These are phyloP conservation scores for Rubus parviflorus DNA, from an alignment of 306 rosid genomes.

Conservation along the genomic window DNA sequence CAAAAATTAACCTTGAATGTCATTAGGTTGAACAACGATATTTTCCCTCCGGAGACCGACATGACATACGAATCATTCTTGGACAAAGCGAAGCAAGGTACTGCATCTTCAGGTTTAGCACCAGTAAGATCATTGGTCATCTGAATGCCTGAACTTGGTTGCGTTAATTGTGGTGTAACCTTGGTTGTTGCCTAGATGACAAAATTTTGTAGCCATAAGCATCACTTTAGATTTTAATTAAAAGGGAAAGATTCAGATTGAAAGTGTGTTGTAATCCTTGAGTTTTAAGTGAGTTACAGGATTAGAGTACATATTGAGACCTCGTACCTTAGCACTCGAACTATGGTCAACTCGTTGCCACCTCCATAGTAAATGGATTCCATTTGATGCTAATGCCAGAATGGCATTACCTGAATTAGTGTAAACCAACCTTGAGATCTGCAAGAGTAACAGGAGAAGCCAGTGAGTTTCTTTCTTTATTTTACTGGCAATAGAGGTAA, in stretches of 20 bases:
- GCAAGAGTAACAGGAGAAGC: constrained; percentile 27
- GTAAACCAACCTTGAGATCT: constrained; percentile 82
- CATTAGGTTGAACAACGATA: constrained; percentile 86
- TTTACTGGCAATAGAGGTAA: background rate
- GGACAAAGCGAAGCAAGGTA: constrained; percentile 76
- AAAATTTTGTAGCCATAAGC: constrained; percentile 27
- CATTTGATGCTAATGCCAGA: constrained; percentile 82
- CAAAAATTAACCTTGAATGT: constrained; percentile 62
- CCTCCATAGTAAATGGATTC: constrained; percentile 77
- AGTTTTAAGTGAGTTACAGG: too few relatives aligned
- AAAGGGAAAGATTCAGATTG: background rate
- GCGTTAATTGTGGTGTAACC: constrained; percentile 64
- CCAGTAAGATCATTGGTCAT: constrained; percentile 76
- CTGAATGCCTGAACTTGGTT: constrained; percentile 70
- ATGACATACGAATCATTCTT: constrained; percentile 85
- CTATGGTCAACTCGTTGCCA: constrained; percentile 65
- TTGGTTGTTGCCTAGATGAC: constrained; percentile 69
- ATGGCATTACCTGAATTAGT: constrained; percentile 80
- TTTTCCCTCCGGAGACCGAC: constrained; percentile 94
- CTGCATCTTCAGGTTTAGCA: constrained; percentile 56
- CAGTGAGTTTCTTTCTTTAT: constrained; percentile 14
- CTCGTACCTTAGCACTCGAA: constrained; percentile 52
- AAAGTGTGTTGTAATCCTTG: background rate
- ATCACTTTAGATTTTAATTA: constrained; percentile 17
- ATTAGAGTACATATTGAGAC: background rate